Base-by-base conservation (phyloP, 2,329 filamentous ascomycete genomes). In the Purpureocillium lavendulum region DNA sequence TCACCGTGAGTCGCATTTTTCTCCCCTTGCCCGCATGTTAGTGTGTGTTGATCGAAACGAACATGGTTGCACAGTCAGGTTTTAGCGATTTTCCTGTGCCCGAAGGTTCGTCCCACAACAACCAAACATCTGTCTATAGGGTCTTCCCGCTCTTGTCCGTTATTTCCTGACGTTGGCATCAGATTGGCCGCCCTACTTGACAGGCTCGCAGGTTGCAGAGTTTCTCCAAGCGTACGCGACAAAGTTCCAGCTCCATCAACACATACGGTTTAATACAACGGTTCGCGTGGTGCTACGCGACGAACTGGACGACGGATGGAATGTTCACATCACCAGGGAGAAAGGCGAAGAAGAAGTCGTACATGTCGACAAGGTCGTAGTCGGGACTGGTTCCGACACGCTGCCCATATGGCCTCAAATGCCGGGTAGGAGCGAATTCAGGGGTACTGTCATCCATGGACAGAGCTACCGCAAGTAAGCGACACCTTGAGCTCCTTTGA, bases 331-430 rank as follows among this genome's bases (percentile, higher is more conserved):
- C n/a, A 38, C n/a, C 26, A 14, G 14, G 6, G 29, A 13, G 24
- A 8, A 15, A 7, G 33, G 11, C 26, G 26, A 8, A 6, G 14
- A 15, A 5, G 13, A 35, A 7, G 41, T 47, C 2, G 45, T 49
- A 30, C 44, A 45, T 38, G 61, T 61, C 30, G 64, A 67, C 44
- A 65, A 62, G 45, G 54, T 66, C 5, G 51, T 63, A 7, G 44
- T 67, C 7, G 58, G 50, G 39, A 62, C 48, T 41, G 62, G 41
- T 47, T 63, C 43, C 50, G 64, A 47, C 52, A 56, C 32, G 39
- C 51, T 42, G 26, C 57, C 64, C 1, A 51, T 56, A 4, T 58
- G 62, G 46, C 66, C 65, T 1, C 40, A 48, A 4, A 49, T 68
- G 12, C 45, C 55, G 21, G 62, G 57, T 2, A 33, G 45, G 7